Percentiles rank a stretch among this genome's conserved stretches.
These are phyloP conservation scores for Globisporangium acanthophoron DNA, from an alignment of 352 stramenopile genomes.

Conservation along the genomic window DNA sequence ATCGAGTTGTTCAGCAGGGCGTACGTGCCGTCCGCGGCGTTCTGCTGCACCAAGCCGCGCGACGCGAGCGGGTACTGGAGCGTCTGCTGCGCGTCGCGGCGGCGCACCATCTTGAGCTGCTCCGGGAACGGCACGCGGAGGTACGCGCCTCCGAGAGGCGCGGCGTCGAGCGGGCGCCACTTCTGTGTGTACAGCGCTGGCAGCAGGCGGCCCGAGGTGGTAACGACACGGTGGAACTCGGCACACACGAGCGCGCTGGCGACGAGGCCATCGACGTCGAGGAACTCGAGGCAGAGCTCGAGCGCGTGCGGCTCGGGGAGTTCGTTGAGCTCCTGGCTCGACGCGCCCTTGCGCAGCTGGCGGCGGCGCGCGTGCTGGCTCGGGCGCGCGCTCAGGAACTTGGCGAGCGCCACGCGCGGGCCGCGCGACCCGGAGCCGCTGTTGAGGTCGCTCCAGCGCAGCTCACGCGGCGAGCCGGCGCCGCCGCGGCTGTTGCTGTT, in stretches of 20 bases:
- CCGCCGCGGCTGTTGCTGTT: conserved; percentile 2
- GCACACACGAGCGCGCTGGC: conserved; percentile 35
- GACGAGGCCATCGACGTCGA: conserved; percentile 47
- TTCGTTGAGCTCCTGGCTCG: conserved; percentile 13
- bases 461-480: conserved; percentile 23
- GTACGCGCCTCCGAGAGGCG: conserved; percentile 25
- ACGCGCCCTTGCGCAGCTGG: conserved; percentile 10
- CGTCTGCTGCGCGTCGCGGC: conserved; percentile 15
- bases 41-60: conserved; percentile 36
- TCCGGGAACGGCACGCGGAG: conserved; percentile 33
- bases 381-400: conserved; percentile 14
- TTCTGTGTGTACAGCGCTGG: conserved; percentile 55
- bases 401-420: conserved; percentile 24
- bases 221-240: conserved; percentile 55
- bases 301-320: conserved; percentile 44
- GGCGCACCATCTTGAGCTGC: conserved; percentile 42
- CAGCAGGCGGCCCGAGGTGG: conserved; percentile 35
- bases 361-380: conserved; percentile 27
- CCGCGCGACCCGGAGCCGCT: conserved; percentile 58
- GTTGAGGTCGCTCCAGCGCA: conserved; percentile 68
- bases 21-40: conserved; percentile 27
- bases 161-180: conserved; percentile 27
- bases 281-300: conserved; percentile 74
- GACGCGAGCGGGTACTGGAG: conserved; percentile 50
- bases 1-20: conserved; percentile 80